phyloP scores from a whole-genome alignment of 2,329 filamentous ascomycete genomes.

The Cladosporium phlei region DNA sequence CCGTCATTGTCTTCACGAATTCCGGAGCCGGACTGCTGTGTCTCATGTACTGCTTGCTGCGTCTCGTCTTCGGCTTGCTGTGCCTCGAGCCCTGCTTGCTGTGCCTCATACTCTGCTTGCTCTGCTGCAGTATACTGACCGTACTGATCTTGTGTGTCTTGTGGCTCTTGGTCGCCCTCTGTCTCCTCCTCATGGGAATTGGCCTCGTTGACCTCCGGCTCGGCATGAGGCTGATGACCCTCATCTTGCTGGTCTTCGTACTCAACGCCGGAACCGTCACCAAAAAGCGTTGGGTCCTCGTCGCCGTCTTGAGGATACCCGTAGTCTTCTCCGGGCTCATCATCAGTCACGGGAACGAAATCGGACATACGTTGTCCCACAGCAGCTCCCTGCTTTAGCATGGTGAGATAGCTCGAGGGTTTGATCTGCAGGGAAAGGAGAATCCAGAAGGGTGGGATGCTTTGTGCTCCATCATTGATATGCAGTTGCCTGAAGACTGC shows the following conservation, averaged over 20 bases:
- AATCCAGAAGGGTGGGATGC: conserved; percentile 53
- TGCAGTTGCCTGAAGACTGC: conserved; percentile 56
- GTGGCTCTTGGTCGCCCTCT: conserved; percentile 16
- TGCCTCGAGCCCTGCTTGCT: background rate
- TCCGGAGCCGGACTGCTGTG: conserved; percentile 9
- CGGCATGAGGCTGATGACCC: conserved; percentile 3
- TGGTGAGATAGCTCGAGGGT: conserved; percentile 49
- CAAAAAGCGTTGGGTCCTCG: conserved; percentile 7
- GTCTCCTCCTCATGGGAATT: conserved; percentile 12
- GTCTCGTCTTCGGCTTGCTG: too few relatives aligned
- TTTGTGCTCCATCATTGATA: conserved; percentile 53
- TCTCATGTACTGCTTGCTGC: conserved; percentile 8
- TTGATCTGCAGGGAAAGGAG: conserved; percentile 51
- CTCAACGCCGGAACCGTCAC: background rate
- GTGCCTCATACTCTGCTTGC: conserved; percentile 11
- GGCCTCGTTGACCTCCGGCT: conserved; percentile 14
- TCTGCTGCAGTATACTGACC: conserved; percentile 16
- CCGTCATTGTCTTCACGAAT: conserved; percentile 14
- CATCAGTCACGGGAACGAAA: conserved; percentile 21
- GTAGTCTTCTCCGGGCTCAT: conserved; percentile 14
- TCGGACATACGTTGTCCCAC: conserved; percentile 55
- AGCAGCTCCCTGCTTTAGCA: conserved; percentile 49
- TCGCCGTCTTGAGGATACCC: conserved; percentile 14
- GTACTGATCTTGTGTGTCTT: conserved; percentile 30
- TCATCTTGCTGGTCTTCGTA: conserved; percentile 12